These are phyloP conservation scores for Murraya paniculata DNA, from an alignment of 345 rosid genomes.

Conservation along the genomic window DNA sequence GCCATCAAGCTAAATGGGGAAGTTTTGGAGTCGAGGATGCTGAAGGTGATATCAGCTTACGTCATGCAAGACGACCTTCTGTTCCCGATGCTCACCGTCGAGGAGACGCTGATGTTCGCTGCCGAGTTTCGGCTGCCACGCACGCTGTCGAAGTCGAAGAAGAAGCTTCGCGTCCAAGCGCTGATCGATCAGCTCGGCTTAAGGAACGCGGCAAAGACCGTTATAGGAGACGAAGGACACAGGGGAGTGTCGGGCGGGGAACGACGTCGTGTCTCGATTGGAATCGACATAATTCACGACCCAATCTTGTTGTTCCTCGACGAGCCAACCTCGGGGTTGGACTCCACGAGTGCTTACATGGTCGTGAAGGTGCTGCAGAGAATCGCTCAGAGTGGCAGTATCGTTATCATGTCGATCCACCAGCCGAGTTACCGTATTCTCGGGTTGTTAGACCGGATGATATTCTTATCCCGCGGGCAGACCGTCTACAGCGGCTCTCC, in stretches of 20 bases:
- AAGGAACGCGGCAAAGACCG: slow-evolving; percentile 75
- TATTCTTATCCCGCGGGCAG: slow-evolving; percentile 86
- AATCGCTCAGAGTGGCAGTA: slow-evolving; percentile 91
- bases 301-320: slow-evolving; percentile 85
- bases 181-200: slow-evolving; percentile 84
- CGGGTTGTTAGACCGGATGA: slow-evolving; percentile 69
- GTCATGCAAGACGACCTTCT: slow-evolving; percentile 94
- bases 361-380: slow-evolving; percentile 93
- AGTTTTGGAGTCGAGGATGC: slow-evolving; percentile 60
- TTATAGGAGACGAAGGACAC: slow-evolving; percentile 95
- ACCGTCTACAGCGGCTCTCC: slow-evolving; percentile 94
- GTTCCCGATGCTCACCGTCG: slow-evolving; percentile 87
- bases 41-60: slow-evolving; percentile 85
- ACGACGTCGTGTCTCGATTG: slow-evolving; percentile 85
- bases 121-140: slow-evolving; percentile 90
- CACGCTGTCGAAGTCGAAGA: slow-evolving; percentile 68
- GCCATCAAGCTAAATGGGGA: slow-evolving; percentile 66
- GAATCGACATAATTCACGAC: slow-evolving; percentile 87
- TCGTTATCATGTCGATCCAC: slow-evolving; percentile 89
- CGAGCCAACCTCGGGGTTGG: slow-evolving; percentile 94
- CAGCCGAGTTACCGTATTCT: slow-evolving; percentile 89
- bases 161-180: slow-evolving; percentile 70
- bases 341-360: slow-evolving; percentile 92
- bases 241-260: slow-evolving; percentile 96
- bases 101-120: slow-evolving; percentile 83